Evolutionary conservation across 106 monocot genomes (phyloP).

Genomic region (Narthecium ossifragum): DNA sequence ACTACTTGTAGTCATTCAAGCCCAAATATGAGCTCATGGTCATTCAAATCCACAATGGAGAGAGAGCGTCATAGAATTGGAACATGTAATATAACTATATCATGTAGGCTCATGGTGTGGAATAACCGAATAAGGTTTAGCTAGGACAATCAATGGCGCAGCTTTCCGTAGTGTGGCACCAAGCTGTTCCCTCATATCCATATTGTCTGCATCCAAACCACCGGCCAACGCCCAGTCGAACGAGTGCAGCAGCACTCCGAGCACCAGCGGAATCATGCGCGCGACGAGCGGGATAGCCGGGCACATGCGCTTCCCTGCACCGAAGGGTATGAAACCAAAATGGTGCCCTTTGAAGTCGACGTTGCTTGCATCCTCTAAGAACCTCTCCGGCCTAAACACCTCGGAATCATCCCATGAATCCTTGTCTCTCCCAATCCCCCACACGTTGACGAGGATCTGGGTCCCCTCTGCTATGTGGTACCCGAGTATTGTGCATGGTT

Average conservation of each 20-base stretch:
- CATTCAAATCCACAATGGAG: too few species aligned
- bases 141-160: constrained; percentile 2
- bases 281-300: background rate
- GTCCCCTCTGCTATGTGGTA: constrained; percentile 14
- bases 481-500: constrained; percentile 10
- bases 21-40: too few species aligned
- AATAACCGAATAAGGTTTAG: too few species aligned
- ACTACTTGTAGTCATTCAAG: too few species aligned
- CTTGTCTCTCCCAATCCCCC: constrained; percentile 18
- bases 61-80: too few species aligned
- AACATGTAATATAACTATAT: too few species aligned
- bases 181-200: constrained; percentile 6
- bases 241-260: background rate
- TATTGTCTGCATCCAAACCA: background rate
- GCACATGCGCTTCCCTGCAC: background rate
- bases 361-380: background rate
- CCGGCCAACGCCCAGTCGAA: background rate
- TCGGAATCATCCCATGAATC: constrained; percentile 2
- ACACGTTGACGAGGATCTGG: constrained; percentile 18
- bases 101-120: too few species aligned
- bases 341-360: constrained; percentile 11
- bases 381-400: constrained; percentile 23
- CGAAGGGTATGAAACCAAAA: constrained; percentile 10
- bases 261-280: background rate
- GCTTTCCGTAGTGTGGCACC: background rate